phyloP scores from a whole-genome alignment of 2,329 filamentous ascomycete genomes.

The Scortechinia acanthostroma region DNA sequence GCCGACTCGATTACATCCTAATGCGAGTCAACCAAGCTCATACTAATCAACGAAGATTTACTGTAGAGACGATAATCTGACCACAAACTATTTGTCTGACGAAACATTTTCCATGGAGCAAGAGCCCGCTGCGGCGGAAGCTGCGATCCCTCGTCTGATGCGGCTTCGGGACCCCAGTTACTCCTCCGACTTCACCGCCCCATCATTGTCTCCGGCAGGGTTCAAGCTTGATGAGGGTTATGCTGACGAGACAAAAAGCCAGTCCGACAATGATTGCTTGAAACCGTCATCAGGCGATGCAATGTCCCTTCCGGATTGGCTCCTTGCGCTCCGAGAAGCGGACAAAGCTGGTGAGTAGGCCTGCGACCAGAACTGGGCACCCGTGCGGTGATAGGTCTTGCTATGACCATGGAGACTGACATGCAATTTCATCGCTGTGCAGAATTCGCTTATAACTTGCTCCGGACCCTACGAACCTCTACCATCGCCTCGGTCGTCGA shows the following conservation, averaged over 20 bases:
- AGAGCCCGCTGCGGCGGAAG: too few relatives aligned
- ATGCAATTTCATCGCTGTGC: background rate
- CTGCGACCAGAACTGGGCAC: background rate
- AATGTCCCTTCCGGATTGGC: background rate
- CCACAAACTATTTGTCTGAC: too few relatives aligned
- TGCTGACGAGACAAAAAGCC: background rate
- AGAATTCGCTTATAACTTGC: background rate
- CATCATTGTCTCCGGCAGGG: background rate
- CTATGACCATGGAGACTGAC: too few relatives aligned
- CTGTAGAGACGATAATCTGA: too few relatives aligned
- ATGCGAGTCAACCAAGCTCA: too few relatives aligned
- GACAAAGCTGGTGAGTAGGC: background rate
- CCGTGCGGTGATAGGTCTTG: too few relatives aligned
- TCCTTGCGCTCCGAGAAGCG: background rate
- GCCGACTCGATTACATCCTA: too few relatives aligned
- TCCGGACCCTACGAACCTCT: background rate
- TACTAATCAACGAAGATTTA: too few relatives aligned
- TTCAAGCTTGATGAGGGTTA: slow-evolving; percentile 2
- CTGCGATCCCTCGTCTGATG: background rate
- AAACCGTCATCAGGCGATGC: background rate
- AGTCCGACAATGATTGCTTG: background rate
- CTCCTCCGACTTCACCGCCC: background rate
- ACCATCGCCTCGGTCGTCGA: background rate
- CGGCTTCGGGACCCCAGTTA: background rate
- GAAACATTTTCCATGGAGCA: too few relatives aligned